Evolutionary conservation across 2,329 filamentous ascomycete species (phyloP).

Genomic region (Ceratocystis ficicola): DNA sequence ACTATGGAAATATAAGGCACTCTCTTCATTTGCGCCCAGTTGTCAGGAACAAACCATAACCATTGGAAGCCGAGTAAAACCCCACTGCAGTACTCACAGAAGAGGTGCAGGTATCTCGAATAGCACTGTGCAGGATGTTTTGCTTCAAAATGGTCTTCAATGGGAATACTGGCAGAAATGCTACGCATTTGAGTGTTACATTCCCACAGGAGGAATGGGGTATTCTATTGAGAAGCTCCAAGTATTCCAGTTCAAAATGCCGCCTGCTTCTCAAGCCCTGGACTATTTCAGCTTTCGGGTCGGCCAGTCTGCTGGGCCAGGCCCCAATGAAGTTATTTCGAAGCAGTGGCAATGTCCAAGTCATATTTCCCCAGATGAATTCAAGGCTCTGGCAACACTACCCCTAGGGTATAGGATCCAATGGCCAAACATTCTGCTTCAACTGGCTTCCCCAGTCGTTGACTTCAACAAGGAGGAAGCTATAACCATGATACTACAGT

Average conservation of each 20-base stretch:
- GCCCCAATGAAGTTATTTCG: slow-evolving; percentile 41
- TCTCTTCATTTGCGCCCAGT: not conserved
- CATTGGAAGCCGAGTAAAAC: slow-evolving; percentile 31
- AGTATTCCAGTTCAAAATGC: slow-evolving; percentile 34
- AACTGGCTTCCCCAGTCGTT: slow-evolving; percentile 37
- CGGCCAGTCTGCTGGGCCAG: slow-evolving; percentile 26
- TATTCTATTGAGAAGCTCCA: slow-evolving; percentile 20
- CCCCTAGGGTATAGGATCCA: slow-evolving; percentile 38
- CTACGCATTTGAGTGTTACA: no score
- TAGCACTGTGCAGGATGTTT: slow-evolving; percentile 31
- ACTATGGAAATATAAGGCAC: not conserved
- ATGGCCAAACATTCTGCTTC: slow-evolving; percentile 44
- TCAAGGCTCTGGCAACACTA: slow-evolving; percentile 39
- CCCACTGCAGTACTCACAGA: slow-evolving; percentile 31
- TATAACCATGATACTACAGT: slow-evolving; percentile 37
- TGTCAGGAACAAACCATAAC: not conserved
- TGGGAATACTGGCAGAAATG: slow-evolving; percentile 32
- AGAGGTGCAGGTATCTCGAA: slow-evolving; percentile 24
- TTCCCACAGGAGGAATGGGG: not conserved
- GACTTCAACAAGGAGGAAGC: slow-evolving; percentile 42
- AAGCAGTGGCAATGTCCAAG: slow-evolving; percentile 37
- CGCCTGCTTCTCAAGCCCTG: slow-evolving; percentile 28
- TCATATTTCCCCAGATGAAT: slow-evolving; percentile 42
- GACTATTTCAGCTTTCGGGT: slow-evolving; percentile 32
- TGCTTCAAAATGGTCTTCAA: slow-evolving; percentile 35